These are phyloP conservation scores for Populus simonii DNA, from an alignment of 345 rosid species.

Conservation along the genomic window DNA sequence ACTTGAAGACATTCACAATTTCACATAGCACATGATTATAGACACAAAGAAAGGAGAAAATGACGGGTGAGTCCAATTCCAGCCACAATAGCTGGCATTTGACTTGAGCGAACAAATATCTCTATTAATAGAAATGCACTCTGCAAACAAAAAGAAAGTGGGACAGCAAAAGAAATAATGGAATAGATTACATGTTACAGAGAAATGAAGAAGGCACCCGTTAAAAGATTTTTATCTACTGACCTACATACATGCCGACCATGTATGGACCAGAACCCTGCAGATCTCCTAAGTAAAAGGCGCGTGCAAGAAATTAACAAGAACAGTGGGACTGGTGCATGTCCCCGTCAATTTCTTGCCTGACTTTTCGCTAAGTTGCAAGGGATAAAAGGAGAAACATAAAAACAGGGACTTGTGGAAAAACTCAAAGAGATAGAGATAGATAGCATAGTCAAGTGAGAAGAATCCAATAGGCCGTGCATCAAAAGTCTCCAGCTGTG, in stretches of 20 bases:
- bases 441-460: not conserved
- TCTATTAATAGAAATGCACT: not conserved
- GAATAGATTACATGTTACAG: not conserved
- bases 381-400: not conserved
- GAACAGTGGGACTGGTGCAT: not conserved
- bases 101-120: not conserved
- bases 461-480: not conserved
- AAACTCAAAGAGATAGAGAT: not conserved
- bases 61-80: not conserved
- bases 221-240: not conserved
- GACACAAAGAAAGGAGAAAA: not conserved
- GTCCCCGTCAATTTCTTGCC: not conserved
- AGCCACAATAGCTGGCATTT: not conserved
- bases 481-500: not conserved
- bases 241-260: not conserved
- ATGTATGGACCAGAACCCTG: not conserved
- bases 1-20: not conserved
- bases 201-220: not conserved
- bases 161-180: not conserved
- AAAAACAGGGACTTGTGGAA: not conserved
- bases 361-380: not conserved
- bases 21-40: not conserved
- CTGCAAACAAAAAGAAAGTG: not conserved
- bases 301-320: slow-evolving; percentile 8
- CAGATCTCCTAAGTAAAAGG: not conserved